A percentile compares a stretch with the other conserved stretches of the same genome.
Conservation (phyloP, 2,329 filamentous ascomycete genomes). For the Aspergillus pseudonomiae region DNA sequence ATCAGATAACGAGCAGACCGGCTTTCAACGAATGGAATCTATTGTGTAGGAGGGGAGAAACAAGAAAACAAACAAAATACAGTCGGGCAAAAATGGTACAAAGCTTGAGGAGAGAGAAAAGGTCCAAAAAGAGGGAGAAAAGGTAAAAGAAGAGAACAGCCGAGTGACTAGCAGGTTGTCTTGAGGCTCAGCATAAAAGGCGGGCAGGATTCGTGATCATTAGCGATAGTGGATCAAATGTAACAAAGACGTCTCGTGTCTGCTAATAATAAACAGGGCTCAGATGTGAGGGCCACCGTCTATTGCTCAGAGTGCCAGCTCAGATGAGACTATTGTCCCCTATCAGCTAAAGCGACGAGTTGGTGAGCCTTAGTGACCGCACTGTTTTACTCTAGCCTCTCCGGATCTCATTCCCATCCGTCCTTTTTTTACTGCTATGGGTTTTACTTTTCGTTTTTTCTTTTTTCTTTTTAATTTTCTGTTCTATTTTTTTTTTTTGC, state of each 20-base stretch:
- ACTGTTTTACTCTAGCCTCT: neutral
- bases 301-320: constrained; percentile 1
- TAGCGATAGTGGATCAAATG: constrained; percentile 2
- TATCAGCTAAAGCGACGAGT: neutral
- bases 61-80: neutral
- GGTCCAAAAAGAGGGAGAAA: neutral
- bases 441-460: neutral
- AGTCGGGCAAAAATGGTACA: neutral
- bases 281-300: neutral
- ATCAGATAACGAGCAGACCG: constrained; percentile 2
- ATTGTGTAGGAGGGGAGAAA: neutral
- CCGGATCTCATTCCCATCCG: neutral
- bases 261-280: constrained; percentile 5
- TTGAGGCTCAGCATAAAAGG: constrained; percentile 5
- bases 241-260: constrained; percentile 4
- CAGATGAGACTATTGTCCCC: constrained; percentile 1
- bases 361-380: neutral
- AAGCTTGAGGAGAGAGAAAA: neutral
- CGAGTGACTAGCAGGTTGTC: neutral
- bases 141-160: neutral
- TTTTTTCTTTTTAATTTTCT: neutral
- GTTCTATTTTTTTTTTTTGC: neutral
- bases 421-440: neutral
- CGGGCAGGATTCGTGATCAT: neutral
- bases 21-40: neutral